Base-by-base conservation (phyloP, 257 asterid genomes). In the Solanum corneliomulleri region DNA sequence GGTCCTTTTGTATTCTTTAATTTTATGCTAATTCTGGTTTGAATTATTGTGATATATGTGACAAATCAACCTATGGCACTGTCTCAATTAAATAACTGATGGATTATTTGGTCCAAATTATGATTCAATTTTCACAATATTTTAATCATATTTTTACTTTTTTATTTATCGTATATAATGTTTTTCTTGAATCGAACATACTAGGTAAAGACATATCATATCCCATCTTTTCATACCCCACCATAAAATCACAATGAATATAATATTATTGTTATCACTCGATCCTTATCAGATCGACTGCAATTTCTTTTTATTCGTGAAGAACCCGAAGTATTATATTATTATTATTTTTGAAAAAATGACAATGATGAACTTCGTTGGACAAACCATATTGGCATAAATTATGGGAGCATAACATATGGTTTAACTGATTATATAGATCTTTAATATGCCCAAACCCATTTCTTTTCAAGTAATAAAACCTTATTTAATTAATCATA, bases 61-160 rank as follows among this genome's bases (percentile, higher is more conserved):
- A 58, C 74, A 45, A 60, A 70, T 47, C 86, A 68, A 72, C 64
- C 74, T 42, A 82, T 86, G 86, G 87, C 71, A 33, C 23, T 33
- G 83, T 86, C 85, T 45, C 49, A 1, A 21, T 74, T 21, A 11
- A 37, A 74, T 74, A 74, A 3, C 27, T 4, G 14, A 21, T 21
- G 29, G 16, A 5, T 72, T 39, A 39, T 74, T 37, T 71, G 78
- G 27, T 18, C 7, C 45, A 71, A 33, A 35, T 70, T 31, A 70
- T 27, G 74, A 13, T 64, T 25, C 35, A 27, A 11, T 64, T 64
- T 64, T 25, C 9, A 64, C 35, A 64, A 27, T 64, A 64, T 64
- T 25, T n/a, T 11, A 5, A 11, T 64, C 33, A n/a, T 64, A 64
- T 12, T 5, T 64, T 64, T 64, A 25, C 33, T 25, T 64, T n/a